Base-by-base conservation (phyloP, 148 eudicot species). In the Dianthus caryophyllus region DNA sequence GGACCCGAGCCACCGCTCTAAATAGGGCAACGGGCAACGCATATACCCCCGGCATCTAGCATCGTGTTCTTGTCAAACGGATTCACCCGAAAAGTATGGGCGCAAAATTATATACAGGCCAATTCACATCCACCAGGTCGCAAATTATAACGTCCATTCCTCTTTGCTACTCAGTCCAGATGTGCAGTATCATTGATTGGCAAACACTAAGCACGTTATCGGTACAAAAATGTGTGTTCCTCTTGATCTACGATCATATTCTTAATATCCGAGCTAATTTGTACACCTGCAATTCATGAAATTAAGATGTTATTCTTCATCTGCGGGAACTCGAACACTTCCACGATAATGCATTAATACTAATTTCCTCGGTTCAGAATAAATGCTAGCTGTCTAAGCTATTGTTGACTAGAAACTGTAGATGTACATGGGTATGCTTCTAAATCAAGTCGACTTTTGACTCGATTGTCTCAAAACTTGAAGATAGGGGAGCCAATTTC, bases 251-350 rank as follows among this genome's bases (percentile, higher is more conserved):
- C 16, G 33, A 13, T 91, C 84, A 92, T 62, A 84, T 74, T 81
- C 98, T 85, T 68, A 76, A 73, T 73, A 93, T 93, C 71, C 96
- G 85, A 31, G 84, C 82, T 70, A 93, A 76, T 80, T 88, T 93
- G 73, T 89, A 93, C 56, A 88, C 97, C 97, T 91, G 91, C 76
- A 73, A 12, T 48, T 53, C 16, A 65, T 59, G 16, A 44, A 31
- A 0, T 1, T 25, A 65, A 39, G 30, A 56, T 15, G 11, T 18
- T 9, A 46, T 30, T 39, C 48, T 47, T 16, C 38, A 18, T 66
- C 46, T 7, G 31, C n/a, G 17, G 31, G 29, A 46, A 44, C n/a
- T 14, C 22, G 62, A 29, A 31, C 31, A 15, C 18, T 27, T 48
- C 39, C 22, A 20, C 18, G 11, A n/a, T 7, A 50, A 1, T 50